Percentiles rank a stretch among this genome's conserved stretches.
These are phyloP conservation scores for Prillingera fragicola DNA, from an alignment of 1,284 basidiomycete genomes.

Conservation along the genomic window DNA sequence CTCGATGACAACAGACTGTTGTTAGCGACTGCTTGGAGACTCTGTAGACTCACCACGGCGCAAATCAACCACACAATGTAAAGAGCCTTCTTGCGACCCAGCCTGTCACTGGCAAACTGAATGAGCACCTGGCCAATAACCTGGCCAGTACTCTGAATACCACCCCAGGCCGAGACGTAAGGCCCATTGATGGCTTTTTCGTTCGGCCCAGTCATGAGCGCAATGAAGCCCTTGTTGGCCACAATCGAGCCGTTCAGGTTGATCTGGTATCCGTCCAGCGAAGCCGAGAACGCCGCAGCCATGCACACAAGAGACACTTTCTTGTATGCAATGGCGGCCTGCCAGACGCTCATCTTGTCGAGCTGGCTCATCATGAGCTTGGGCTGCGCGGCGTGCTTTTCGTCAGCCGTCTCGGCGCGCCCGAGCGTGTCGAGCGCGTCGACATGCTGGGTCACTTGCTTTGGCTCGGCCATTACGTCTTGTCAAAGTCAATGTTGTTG, in stretches of 20 bases:
- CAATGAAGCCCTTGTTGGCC: slow-evolving; percentile 31
- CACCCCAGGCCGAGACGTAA: slow-evolving; percentile 30
- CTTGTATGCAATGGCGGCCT: slow-evolving; percentile 5
- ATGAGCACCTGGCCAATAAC: slow-evolving; percentile 23
- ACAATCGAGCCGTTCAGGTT: slow-evolving; percentile 26
- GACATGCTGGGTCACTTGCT: no score
- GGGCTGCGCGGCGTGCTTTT: no score
- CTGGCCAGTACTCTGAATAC: slow-evolving; percentile 25
- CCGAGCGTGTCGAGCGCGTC: no score
- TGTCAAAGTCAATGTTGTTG: no score
- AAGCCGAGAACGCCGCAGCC: slow-evolving; percentile 11
- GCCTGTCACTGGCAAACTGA: slow-evolving; percentile 21
- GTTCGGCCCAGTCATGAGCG: slow-evolving; percentile 11
- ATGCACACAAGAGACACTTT: slow-evolving; percentile 4
- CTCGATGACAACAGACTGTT: slow-evolving; percentile 17
- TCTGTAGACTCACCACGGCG: slow-evolving; percentile 15
- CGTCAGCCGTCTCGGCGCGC: no score
- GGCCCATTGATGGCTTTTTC: slow-evolving; percentile 9
- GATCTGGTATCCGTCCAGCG: slow-evolving; percentile 23
- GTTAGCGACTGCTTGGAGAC: background rate
- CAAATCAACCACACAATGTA: slow-evolving; percentile 24
- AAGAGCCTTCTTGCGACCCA: slow-evolving; percentile 28
- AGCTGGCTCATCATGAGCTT: no score
- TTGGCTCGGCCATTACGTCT: no score
- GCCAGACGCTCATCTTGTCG: slow-evolving; percentile 2